Evolutionary conservation across 495 filamentous ascomycete species (phyloP), one percentile per base, ranked within the genome.

Genomic region (Hypoxylon intermedium): DNA sequence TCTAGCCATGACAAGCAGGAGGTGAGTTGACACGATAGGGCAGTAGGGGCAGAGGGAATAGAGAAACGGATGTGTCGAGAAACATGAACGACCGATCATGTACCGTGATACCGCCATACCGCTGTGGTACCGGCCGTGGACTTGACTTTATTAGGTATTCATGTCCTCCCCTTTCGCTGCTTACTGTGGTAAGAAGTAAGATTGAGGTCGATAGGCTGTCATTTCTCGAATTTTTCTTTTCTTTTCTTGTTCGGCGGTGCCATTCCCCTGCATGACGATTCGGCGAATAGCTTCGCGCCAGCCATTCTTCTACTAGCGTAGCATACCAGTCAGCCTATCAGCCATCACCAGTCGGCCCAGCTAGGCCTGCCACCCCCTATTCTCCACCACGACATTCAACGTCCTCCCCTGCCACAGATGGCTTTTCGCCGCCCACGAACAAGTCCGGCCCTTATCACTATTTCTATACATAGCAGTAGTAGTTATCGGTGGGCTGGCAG

Each of bases 211-310:
- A 26, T 26, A 26, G 24, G 24, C 3, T 26, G 7, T 3, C 7
- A 26, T 26, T 26, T 37, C n/a, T 15, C 34, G 12, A 34, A 34
- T 24, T 46, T 57, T 21, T 44, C 15, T 45, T 21, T 48, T 18
- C 15, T 36, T 23, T 13, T 23, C 23, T 26, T 23, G 28, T 59
- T 43, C 44, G 31, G 34, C 12, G 38, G 3, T 43, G 44, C 41
- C 56, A 23, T 65, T 57, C 62, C 62, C 61, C 62, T 65, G 62
- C 62, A 65, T 65, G 55, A 34, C 13, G 20, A 56, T 24, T 43
- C 33, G 20, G 40, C 62, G 62, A 65, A 65, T 60, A 41, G 33
- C 61, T 52, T 60, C 41, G 61, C 61, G 50, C 55, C 61, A 60
- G 40, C 61, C 61, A 15, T 51, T 41, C 61, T 31, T 41, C 40